phyloP scores from a whole-genome alignment of 106 monocot genomes.

The Vanilla planifolia region DNA sequence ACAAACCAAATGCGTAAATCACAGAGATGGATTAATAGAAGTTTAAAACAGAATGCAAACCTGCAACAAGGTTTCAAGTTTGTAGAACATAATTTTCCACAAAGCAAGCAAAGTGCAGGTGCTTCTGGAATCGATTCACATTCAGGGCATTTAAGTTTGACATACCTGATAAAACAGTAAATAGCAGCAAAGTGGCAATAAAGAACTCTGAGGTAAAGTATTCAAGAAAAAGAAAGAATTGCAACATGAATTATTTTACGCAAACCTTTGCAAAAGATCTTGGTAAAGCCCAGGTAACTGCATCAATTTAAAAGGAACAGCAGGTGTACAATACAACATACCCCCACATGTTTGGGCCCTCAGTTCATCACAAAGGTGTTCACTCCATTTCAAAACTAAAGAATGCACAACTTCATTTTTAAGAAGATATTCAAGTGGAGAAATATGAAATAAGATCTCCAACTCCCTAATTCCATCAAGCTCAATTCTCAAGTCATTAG shows the following conservation, averaged over 20 bases:
- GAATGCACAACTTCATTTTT: conserved; percentile 40
- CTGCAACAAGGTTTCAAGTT: conserved; percentile 72
- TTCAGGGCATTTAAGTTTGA: conserved; percentile 50
- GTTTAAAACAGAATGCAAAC: conserved; percentile 14
- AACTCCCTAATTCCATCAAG: conserved; percentile 53
- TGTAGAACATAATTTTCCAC: conserved; percentile 75
- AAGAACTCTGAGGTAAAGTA: not conserved
- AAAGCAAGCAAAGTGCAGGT: conserved; percentile 86
- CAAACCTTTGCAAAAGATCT: conserved; percentile 79
- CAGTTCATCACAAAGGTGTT: conserved; percentile 55
- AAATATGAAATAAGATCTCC: conserved; percentile 68
- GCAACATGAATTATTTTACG: too few species aligned
- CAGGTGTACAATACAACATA: conserved; percentile 49
- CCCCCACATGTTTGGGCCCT: conserved; percentile 25
- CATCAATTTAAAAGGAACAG: conserved; percentile 82
- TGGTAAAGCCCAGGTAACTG: conserved; percentile 74
- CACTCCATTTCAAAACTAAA: conserved; percentile 68
- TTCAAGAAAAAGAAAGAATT: not conserved
- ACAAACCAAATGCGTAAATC: not conserved
- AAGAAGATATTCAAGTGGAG: conserved; percentile 51
- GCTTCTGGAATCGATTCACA: conserved; percentile 53
- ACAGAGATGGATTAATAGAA: not conserved
- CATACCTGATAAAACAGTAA: conserved; percentile 38
- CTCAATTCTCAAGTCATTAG: conserved; percentile 25
- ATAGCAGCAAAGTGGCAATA: not conserved